Evolutionary conservation across 306 rosid genomes (phyloP), one percentile per base, ranked within the genome.

Genomic region (Medicago lupulina): DNA sequence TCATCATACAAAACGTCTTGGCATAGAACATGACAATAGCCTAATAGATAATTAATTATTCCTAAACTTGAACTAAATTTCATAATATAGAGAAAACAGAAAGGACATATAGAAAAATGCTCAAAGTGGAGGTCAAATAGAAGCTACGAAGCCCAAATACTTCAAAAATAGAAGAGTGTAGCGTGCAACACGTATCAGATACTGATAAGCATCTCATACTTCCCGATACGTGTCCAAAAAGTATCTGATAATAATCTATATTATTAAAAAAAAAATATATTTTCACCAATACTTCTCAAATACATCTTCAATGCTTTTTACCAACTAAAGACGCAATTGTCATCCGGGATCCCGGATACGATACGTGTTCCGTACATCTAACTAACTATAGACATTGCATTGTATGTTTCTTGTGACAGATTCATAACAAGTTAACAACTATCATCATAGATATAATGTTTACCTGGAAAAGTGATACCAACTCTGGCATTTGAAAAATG

Each of bases 381-480:
- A 23, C 64, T 23, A 23, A 5, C 16, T 58, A 23, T 23, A 58
- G 9, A 23, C 4, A 58, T 23, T 23, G 8, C 23, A 23, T 58
- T 14, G 64, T 11, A 18, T 58, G 63, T 23, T 58, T 58, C 25
- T 9, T 2, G 15, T 23, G 38, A 58, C 64, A 11, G 38, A 21
- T 5, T 58, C 16, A 0, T 58, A 58, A 10, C 15, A 10, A 12
- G 39, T 6, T 58, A 58, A 10, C 15, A 10, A 12, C 64, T 6
- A 58, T 49, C 68, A 71, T 40, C 79, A 76, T 13, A 55, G 41
- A 62, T 17, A 58, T 41, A 71, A 70, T 34, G 65, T 16, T 19
- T 79, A 95, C 99, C 99, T 95, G 99, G 39, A 90, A 86, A 80
- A 89, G 91, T 43, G 79, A 86, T 59, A 89, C 90, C 70, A 95